phyloP scores from a whole-genome alignment of 164 flowering plant species.

The Magnolia officinalis region DNA sequence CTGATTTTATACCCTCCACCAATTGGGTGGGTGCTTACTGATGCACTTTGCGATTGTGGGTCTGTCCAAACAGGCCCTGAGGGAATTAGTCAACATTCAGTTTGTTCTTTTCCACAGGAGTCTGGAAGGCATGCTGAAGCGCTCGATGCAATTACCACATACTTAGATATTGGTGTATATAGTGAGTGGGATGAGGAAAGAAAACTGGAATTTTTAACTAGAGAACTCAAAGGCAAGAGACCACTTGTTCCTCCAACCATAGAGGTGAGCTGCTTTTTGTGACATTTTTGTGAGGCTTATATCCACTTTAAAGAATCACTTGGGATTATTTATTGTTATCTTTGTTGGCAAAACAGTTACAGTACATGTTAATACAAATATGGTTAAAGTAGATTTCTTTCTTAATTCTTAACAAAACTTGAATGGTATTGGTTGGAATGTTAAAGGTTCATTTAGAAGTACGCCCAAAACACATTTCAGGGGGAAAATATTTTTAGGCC shows the following conservation, averaged over 20 bases:
- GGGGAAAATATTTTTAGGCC: too few species aligned
- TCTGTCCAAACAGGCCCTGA: background rate
- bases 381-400: too few species aligned
- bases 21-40: background rate
- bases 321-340: background rate
- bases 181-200: conserved; percentile 96
- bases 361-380: too few species aligned
- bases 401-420: too few species aligned
- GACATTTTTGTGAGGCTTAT: background rate
- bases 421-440: too few species aligned
- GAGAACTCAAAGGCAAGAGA: conserved; percentile 87
- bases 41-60: background rate
- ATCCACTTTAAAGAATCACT: background rate
- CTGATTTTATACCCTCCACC: too few species aligned
- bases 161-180: conserved; percentile 83
- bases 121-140: conserved; percentile 89
- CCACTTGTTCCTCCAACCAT: conserved; percentile 82
- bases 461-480: too few species aligned
- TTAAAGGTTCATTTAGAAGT: too few species aligned
- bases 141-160: conserved; percentile 81
- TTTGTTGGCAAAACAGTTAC: background rate
- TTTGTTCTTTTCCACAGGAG: conserved; percentile 45
- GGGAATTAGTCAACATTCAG: too few species aligned
- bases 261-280: conserved; percentile 41
- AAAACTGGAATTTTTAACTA: conserved; percentile 70